Conservation (phyloP, 2,329 filamentous ascomycete species). For the Spiromastix sp. region DNA sequence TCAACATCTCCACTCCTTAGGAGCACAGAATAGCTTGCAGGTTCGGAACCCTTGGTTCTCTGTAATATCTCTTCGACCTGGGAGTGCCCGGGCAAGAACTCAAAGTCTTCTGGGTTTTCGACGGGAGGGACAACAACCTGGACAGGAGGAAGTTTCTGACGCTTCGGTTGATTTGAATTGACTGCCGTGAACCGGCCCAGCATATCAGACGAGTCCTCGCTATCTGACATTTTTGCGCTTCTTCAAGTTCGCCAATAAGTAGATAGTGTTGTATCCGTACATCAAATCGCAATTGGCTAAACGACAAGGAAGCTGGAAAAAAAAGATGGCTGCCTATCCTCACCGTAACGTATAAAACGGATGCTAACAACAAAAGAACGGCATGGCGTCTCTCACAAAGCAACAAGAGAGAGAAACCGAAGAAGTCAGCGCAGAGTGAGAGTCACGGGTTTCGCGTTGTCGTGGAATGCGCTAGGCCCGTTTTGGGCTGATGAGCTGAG, state of each 20-base stretch:
- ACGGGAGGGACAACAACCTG: slow-evolving; percentile 9
- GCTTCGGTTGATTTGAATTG: slow-evolving; percentile 3
- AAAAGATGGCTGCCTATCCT: not conserved
- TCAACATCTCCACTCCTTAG: slow-evolving; percentile 10
- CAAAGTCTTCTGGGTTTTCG: slow-evolving; percentile 13
- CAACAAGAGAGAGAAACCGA: not conserved
- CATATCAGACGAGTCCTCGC: slow-evolving; percentile 6
- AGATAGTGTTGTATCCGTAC: too few relatives aligned
- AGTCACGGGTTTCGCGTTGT: not conserved
- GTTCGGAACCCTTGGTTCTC: slow-evolving; percentile 4
- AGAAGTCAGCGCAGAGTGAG: not conserved
- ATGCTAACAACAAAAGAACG: too few relatives aligned
- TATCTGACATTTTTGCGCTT: not conserved
- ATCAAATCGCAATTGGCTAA: slow-evolving; percentile 6
- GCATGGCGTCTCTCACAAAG: not conserved
- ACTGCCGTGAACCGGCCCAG: slow-evolving; percentile 11
- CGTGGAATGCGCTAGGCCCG: not conserved
- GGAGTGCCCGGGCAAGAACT: slow-evolving; percentile 10
- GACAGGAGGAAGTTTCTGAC: not conserved
- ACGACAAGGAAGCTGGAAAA: not conserved
- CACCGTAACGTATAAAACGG: too few relatives aligned
- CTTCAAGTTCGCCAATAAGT: not conserved
- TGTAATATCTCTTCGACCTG: slow-evolving; percentile 9
- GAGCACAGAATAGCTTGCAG: slow-evolving; percentile 4
- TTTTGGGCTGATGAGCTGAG: not conserved